Evolutionary conservation across 108 stramenopile species (phyloP), one percentile per base, ranked within the genome.

Genomic region (Fistulifera pelliculosa): DNA sequence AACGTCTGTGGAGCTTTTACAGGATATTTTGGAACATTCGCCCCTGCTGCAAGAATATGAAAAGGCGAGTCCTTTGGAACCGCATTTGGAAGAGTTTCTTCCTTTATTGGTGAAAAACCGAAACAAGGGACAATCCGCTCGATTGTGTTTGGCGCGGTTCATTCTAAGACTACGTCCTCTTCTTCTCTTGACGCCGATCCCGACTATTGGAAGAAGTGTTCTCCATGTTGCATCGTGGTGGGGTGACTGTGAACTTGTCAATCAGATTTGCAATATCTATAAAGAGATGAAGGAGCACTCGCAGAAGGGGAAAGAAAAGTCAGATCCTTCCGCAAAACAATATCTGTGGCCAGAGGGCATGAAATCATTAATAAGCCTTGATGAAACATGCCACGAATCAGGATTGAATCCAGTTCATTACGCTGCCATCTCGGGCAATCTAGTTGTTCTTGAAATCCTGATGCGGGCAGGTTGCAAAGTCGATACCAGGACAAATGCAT

Each of bases 341-440:
- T n/a, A 21, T 21, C 11, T 45, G 4, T 21, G 21, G 16, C 44
- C 21, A 4, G 4, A 4, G 3, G 16, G 11, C 6, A 45, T 45
- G 21, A 45, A 45, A 21, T 4, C 11, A 45, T 6, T 8, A 35
- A 8, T 35, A 8, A 35, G 6, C 3, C 31, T 45, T 4, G 11
- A 45, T 19, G 19, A 45, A 5, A 58, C 64, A 3, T 90, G 88
- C 53, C 26, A 60, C n/a, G 88, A 90, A 43, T 85, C 75, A 23
- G 89, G 89, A 13, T 90, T 77, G 78, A 66, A 78, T 24, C 73
- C 82, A n/a, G 51, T 86, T 27, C 83, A 86, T 68, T 90, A 90
- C 62, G 84, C 89, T 6, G 66, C 62, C 12, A 65, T 77, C 17
- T 73, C 76, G 0, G 85, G 85, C 27, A 77, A 77, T n/a, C 50